Conservation (phyloP, 2,329 filamentous ascomycete genomes). For the Curvularia spicifera region DNA sequence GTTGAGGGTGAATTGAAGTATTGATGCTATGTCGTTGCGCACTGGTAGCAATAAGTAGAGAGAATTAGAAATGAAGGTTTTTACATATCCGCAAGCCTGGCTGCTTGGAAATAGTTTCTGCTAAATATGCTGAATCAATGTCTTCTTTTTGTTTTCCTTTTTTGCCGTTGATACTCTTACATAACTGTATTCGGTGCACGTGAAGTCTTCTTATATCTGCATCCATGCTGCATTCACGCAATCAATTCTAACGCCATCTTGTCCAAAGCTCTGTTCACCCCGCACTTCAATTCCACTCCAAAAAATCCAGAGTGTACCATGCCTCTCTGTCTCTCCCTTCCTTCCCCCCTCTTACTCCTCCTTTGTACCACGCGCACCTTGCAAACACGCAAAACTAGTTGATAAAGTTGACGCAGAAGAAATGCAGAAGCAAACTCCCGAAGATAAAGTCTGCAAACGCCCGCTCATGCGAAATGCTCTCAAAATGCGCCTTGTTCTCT, state of each 20-base stretch:
- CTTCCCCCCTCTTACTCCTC: background rate
- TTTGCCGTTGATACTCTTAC: constrained; percentile 3
- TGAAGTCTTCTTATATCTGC: background rate
- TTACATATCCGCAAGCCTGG: background rate
- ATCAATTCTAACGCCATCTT: background rate
- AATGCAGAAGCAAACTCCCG: constrained; percentile 93
- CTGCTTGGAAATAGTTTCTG: background rate
- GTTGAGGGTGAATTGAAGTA: background rate
- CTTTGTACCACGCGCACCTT: background rate
- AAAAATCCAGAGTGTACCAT: background rate
- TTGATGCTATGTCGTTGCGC: background rate
- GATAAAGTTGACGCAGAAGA: constrained; percentile 99
- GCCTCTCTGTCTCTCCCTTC: background rate
- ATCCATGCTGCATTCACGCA: background rate
- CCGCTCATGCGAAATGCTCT: constrained; percentile 78
- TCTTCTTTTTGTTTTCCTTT: background rate
- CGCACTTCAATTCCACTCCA: background rate
- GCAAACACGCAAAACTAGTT: constrained; percentile 63
- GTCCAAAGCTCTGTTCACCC: background rate
- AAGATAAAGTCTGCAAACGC: constrained; percentile 97
- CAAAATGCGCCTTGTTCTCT: constrained; percentile 80
- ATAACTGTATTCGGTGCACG: background rate
- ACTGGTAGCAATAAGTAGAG: background rate
- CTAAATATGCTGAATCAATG: background rate
- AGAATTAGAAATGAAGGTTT: background rate